Evolutionary conservation across 208 protist genomes (phyloP).

Genomic region (Leishmania turanica): DNA sequence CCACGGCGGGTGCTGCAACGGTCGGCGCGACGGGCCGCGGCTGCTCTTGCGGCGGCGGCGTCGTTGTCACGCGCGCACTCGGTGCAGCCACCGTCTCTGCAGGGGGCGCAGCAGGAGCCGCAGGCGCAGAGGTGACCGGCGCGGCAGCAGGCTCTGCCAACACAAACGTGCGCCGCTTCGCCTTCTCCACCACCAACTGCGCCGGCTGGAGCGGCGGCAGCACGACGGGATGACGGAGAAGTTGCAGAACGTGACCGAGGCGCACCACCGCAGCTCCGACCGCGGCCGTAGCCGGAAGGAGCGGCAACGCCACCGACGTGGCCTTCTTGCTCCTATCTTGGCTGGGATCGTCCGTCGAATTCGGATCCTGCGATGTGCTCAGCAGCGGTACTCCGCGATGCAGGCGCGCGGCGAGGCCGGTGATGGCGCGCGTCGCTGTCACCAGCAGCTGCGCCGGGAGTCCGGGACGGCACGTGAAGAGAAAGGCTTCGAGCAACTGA

Average conservation of each 20-base stretch:
- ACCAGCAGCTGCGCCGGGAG: slow-evolving; percentile 35
- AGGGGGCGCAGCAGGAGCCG: background rate
- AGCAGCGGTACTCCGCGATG: slow-evolving; percentile 35
- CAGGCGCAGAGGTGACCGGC: slow-evolving; percentile 1
- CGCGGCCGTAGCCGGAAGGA: slow-evolving; percentile 22
- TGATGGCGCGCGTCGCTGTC: slow-evolving; percentile 14
- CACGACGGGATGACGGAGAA: slow-evolving; percentile 50
- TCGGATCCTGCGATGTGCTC: background rate
- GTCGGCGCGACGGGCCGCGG: background rate
- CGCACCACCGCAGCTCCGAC: slow-evolving; percentile 39
- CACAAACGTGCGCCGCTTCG: slow-evolving; percentile 35
- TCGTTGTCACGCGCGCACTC: background rate
- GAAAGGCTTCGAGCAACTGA: slow-evolving; percentile 33
- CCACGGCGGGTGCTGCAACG: background rate
- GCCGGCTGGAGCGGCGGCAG: slow-evolving; percentile 55
- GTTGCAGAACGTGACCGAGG: slow-evolving; percentile 35
- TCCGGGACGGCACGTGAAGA: slow-evolving; percentile 23
- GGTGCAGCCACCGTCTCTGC: background rate
- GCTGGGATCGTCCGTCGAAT: background rate
- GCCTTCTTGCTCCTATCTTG: slow-evolving; percentile 3
- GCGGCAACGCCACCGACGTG: slow-evolving; percentile 1
- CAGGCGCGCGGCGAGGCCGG: slow-evolving; percentile 24
- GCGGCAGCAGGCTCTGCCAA: slow-evolving; percentile 1
- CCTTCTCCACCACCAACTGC: slow-evolving; percentile 46
- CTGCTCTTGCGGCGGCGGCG: background rate